A percentile compares a stretch with the other conserved stretches of the same genome.
Evolutionary conservation across 208 protist genomes (phyloP).

Genomic region (Wallacemonas collosoma): DNA sequence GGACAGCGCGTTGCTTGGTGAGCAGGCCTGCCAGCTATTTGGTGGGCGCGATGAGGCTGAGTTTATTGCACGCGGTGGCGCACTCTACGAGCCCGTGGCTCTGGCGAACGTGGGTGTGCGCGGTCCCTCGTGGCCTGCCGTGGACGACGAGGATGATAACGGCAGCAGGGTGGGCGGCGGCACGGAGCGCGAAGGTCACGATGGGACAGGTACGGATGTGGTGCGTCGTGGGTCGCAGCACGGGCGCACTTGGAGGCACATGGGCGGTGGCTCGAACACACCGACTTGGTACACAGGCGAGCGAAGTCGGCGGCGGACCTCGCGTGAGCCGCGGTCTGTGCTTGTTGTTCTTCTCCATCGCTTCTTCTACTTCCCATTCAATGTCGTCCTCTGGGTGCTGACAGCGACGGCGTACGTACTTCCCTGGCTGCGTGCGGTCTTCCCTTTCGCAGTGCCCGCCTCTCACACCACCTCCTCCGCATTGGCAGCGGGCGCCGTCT

Average conservation of each 20-base stretch:
- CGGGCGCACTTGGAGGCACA: no score
- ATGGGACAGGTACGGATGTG: no score
- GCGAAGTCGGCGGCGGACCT: neutral
- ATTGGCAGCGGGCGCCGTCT: no score
- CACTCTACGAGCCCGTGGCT: constrained; percentile 42
- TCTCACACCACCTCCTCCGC: neutral
- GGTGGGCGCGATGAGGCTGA: constrained; percentile 34
- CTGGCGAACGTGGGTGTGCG: constrained; percentile 55
- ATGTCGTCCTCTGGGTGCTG: constrained; percentile 23
- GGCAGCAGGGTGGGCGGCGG: neutral
- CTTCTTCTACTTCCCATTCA: constrained; percentile 22
- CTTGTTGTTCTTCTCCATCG: neutral
- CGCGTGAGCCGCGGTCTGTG: neutral
- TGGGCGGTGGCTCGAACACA: no score
- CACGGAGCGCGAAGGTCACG: neutral
- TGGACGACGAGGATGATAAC: neutral
- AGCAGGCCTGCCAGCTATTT: constrained; percentile 63
- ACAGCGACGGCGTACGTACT: constrained; percentile 35
- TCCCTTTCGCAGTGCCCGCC: constrained; percentile 55
- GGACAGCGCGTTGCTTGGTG: constrained; percentile 56
- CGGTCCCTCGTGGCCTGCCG: neutral
- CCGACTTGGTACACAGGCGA: no score
- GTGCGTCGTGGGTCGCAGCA: no score
- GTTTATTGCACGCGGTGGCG: constrained; percentile 59
- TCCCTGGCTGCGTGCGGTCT: constrained; percentile 46